phyloP scores from a whole-genome alignment of 1,284 basidiomycete species.

The Rhodotorula sp. region DNA sequence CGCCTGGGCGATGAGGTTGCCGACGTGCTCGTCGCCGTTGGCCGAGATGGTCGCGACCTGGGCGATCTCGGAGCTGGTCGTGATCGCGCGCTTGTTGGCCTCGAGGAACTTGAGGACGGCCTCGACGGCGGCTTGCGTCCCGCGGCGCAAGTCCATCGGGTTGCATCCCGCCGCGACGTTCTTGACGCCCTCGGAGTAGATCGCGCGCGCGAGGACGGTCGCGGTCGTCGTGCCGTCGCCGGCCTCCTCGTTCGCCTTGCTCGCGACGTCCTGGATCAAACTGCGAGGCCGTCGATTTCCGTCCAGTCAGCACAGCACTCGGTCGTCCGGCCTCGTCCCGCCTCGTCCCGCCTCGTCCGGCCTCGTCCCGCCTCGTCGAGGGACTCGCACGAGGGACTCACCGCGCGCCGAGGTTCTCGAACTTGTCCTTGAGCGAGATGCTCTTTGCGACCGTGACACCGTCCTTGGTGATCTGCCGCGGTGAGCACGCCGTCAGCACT shows the following conservation, averaged over 20 bases:
- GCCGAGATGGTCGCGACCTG: slow-evolving; percentile 95
- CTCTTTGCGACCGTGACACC: slow-evolving; percentile 98
- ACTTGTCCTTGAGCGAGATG: slow-evolving; percentile 93
- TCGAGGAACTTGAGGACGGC: slow-evolving; percentile 90
- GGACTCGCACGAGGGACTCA: no score
- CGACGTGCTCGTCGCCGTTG: slow-evolving; percentile 92
- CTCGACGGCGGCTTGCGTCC: slow-evolving; percentile 93
- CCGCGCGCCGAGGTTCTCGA: slow-evolving; percentile 98
- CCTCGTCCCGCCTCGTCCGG: no score
- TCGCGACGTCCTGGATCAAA: slow-evolving; percentile 90
- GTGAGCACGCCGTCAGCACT: no score
- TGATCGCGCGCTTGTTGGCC: slow-evolving; percentile 86
- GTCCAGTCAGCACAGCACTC: no score
- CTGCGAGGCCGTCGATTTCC: slow-evolving; percentile 50
- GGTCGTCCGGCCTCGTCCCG: no score
- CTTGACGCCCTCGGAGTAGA: slow-evolving; percentile 98
- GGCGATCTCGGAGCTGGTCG: slow-evolving; percentile 95
- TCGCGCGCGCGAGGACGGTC: slow-evolving; percentile 92
- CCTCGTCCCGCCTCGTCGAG: no score
- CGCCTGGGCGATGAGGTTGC: slow-evolving; percentile 94
- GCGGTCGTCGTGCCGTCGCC: slow-evolving; percentile 98
- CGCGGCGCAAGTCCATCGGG: slow-evolving; percentile 97
- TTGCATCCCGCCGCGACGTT: slow-evolving; percentile 99
- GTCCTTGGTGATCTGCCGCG: slow-evolving; percentile 54
- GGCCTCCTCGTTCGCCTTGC: slow-evolving; percentile 95